A percentile compares a stretch with the other conserved stretches of the same genome.
Evolutionary conservation across 352 stramenopile species (phyloP).

Genomic region (Elongisporangium anandrum): DNA sequence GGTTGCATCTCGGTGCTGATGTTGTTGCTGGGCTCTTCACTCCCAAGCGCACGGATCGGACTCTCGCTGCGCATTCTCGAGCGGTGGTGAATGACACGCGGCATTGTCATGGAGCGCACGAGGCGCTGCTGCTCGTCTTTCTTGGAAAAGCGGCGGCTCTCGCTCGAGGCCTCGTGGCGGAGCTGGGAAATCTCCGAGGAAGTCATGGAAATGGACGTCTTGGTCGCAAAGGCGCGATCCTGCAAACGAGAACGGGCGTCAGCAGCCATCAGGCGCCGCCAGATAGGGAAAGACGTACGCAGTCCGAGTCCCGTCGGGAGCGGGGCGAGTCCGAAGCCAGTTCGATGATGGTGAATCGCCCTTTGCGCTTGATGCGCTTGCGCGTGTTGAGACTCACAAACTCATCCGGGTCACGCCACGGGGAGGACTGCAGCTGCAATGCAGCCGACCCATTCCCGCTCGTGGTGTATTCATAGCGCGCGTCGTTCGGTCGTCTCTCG

Average conservation of each 20-base stretch:
- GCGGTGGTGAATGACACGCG: slow-evolving; percentile 15
- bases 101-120: slow-evolving; percentile 35
- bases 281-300: slow-evolving; percentile 21
- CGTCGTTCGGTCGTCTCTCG: too few species aligned
- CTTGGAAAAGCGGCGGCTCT: slow-evolving; percentile 23
- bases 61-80: slow-evolving; percentile 47
- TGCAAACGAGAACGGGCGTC: slow-evolving; percentile 11
- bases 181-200: slow-evolving; percentile 21
- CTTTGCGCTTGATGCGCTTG: slow-evolving; percentile 42
- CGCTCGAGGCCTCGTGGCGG: slow-evolving; percentile 5
- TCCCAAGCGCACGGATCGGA: slow-evolving; percentile 23
- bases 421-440: too few species aligned
- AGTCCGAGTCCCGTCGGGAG: slow-evolving; percentile 45
- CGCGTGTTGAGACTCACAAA: too few species aligned
- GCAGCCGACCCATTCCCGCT: too few species aligned
- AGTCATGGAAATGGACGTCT: slow-evolving; percentile 38
- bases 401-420: too few species aligned
- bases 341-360: slow-evolving; percentile 85
- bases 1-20: slow-evolving; percentile 13
- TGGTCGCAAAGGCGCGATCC: slow-evolving; percentile 43
- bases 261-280: neutral
- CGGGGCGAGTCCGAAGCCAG: slow-evolving; percentile 56
- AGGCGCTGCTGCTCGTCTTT: slow-evolving; percentile 20
- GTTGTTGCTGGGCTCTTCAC: slow-evolving; percentile 13
- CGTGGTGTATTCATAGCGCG: too few species aligned